Conservation (phyloP, 495 filamentous ascomycete genomes). For the Evernia prunastri region DNA sequence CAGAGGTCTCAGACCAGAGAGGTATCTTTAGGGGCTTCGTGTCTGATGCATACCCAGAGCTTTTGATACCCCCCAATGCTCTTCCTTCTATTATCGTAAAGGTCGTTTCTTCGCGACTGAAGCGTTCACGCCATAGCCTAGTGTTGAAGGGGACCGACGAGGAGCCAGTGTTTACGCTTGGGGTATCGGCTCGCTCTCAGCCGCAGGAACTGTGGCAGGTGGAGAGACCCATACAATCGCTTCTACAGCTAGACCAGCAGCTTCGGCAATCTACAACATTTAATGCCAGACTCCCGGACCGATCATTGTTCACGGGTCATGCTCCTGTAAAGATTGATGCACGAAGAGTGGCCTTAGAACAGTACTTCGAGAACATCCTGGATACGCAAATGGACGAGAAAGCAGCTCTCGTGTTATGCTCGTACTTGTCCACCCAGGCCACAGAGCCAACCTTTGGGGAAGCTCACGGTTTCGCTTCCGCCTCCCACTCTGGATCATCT, state of each 20-base stretch:
- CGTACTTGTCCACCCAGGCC: conserved; percentile 80
- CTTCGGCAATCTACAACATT: conserved; percentile 65
- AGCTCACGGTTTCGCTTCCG: conserved; percentile 41
- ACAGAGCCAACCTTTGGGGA: conserved; percentile 71
- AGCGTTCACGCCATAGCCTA: conserved; percentile 79
- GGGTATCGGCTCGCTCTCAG: conserved; percentile 70
- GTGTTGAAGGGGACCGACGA: conserved; percentile 61
- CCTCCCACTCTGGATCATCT: conserved; percentile 35
- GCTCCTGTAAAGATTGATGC: conserved; percentile 92
- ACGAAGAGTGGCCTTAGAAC: conserved; percentile 70
- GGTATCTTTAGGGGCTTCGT: conserved; percentile 61
- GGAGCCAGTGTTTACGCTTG: conserved; percentile 90
- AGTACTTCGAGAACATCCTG: conserved; percentile 76
- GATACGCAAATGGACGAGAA: conserved; percentile 73
- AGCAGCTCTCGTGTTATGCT: conserved; percentile 76
- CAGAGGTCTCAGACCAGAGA: conserved; percentile 21
- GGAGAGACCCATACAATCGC: conserved; percentile 78
- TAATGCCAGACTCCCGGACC: conserved; percentile 69
- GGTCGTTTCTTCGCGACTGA: conserved; percentile 88
- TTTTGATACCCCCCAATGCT: conserved; percentile 85
- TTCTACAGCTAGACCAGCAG: conserved; percentile 74
- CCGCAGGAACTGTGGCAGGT: conserved; percentile 84
- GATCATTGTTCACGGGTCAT: conserved; percentile 81
- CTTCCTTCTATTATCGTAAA: conserved; percentile 76
- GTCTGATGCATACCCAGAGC: conserved; percentile 74